phyloP scores from a whole-genome alignment of 2,329 filamentous ascomycete species.

The Dryadomyces quercivorus region DNA sequence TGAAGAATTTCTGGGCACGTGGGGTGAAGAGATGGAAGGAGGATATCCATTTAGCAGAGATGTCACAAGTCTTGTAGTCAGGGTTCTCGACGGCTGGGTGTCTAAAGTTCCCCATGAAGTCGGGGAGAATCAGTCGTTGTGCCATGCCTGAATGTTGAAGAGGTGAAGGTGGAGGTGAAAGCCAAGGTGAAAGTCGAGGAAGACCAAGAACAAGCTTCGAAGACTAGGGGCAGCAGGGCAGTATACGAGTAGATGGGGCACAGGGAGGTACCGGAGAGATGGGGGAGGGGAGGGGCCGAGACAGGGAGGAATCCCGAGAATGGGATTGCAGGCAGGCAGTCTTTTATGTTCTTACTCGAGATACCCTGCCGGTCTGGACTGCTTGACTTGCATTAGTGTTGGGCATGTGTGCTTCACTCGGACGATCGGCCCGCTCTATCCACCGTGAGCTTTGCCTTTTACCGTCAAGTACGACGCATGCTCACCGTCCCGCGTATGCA shows the following conservation, averaged over 20 bases:
- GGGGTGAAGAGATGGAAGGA: constrained; percentile 12
- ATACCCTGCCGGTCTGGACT: neutral
- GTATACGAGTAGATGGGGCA: too few species aligned
- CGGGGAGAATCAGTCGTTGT: constrained; percentile 4
- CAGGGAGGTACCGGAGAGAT: too few species aligned
- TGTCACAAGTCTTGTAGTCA: constrained; percentile 1
- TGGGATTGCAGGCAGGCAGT: neutral
- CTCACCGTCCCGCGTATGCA: neutral
- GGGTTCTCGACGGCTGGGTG: constrained; percentile 13
- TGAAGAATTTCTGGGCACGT: constrained; percentile 11
- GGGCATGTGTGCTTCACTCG: neutral
- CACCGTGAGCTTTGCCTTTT: neutral
- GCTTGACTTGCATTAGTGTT: neutral
- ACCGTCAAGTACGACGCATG: neutral
- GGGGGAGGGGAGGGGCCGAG: too few species aligned
- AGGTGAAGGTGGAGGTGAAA: neutral
- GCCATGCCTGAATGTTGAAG: neutral
- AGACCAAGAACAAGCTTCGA: neutral
- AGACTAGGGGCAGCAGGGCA: neutral
- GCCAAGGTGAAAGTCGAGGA: neutral
- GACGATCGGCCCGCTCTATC: neutral
- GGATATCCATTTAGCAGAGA: constrained; percentile 10
- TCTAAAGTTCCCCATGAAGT: constrained; percentile 9
- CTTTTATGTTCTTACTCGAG: neutral
- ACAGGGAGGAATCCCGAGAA: too few species aligned